Percentiles rank a stretch among this genome's conserved stretches.
Conservation (phyloP, 116 monocot species). For the Iris pallida region DNA sequence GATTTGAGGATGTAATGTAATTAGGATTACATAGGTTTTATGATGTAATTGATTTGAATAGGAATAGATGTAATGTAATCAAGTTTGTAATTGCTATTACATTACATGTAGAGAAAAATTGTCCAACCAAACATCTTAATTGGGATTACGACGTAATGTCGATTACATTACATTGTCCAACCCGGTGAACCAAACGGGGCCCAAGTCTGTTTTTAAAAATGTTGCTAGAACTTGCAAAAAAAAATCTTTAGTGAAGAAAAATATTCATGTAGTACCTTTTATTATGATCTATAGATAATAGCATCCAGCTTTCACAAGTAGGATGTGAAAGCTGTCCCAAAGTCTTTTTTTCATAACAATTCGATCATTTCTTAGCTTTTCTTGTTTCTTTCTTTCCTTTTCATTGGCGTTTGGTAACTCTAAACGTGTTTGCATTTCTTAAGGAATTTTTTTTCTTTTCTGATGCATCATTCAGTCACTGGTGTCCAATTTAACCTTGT, state of each 20-base stretch:
- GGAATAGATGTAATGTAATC: too few species aligned
- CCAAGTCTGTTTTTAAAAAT: not conserved
- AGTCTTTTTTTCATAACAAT: constrained; percentile 38
- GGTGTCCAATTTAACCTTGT: constrained; percentile 63
- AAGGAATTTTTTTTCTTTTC: not conserved
- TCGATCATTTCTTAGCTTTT: not conserved
- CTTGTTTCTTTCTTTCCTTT: not conserved
- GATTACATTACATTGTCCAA: too few species aligned
- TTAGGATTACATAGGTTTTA: too few species aligned
- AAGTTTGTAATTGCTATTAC: too few species aligned
- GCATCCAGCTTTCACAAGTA: constrained; percentile 36
- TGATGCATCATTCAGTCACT: constrained; percentile 46
- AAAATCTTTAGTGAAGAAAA: not conserved
- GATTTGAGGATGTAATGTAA: too few species aligned
- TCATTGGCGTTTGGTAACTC: too few species aligned
- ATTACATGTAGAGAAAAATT: too few species aligned
- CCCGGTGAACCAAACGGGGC: too few species aligned
- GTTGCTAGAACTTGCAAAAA: not conserved
- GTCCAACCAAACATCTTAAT: too few species aligned
- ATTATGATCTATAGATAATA: constrained; percentile 36
- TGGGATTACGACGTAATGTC: too few species aligned
- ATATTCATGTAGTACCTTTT: constrained; percentile 25
- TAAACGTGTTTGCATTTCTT: too few species aligned
- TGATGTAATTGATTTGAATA: too few species aligned
- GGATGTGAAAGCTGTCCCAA: constrained; percentile 20